These are phyloP conservation scores for Chaetomium globosum DNA, from an alignment of 2,329 filamentous ascomycete genomes.

Conservation along the genomic window DNA sequence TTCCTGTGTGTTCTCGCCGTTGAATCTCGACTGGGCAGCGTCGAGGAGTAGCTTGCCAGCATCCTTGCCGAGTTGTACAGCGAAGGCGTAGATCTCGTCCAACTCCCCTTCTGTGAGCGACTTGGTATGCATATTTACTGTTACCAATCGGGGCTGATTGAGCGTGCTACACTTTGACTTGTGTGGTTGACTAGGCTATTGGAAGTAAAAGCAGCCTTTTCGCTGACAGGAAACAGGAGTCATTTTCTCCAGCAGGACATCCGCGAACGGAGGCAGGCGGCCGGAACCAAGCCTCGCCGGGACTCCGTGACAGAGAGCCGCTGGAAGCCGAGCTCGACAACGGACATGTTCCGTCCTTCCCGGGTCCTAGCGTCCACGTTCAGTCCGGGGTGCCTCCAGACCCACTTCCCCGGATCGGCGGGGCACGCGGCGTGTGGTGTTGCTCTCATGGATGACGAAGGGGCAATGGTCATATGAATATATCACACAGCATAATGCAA, in stretches of 20 bases:
- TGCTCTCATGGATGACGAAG: neutral
- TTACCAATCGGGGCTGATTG: neutral
- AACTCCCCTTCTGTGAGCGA: slow-evolving; percentile 52
- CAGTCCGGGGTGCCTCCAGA: neutral
- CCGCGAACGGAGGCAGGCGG: neutral
- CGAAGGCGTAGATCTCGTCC: slow-evolving; percentile 69
- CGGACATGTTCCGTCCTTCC: neutral
- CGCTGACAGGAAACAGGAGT: neutral
- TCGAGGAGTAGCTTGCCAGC: slow-evolving; percentile 69
- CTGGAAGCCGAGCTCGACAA: slow-evolving; percentile 25
- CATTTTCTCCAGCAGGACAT: neutral
- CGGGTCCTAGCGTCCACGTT: neutral
- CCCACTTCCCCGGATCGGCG: slow-evolving; percentile 17
- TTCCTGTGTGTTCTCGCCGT: slow-evolving; percentile 41
- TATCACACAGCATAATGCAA: neutral
- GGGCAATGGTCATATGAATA: neutral
- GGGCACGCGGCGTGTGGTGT: neutral
- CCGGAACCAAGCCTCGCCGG: neutral
- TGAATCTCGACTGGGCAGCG: slow-evolving; percentile 60
- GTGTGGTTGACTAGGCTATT: neutral
- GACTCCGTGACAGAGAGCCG: slow-evolving; percentile 22
- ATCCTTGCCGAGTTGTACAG: slow-evolving; percentile 68
- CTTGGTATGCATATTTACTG: slow-evolving; percentile 16
- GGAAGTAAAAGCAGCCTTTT: neutral
- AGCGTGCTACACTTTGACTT: neutral